Evolutionary conservation across 2,329 filamentous ascomycete genomes (phyloP).

Genomic region (Aulographum hederae): DNA sequence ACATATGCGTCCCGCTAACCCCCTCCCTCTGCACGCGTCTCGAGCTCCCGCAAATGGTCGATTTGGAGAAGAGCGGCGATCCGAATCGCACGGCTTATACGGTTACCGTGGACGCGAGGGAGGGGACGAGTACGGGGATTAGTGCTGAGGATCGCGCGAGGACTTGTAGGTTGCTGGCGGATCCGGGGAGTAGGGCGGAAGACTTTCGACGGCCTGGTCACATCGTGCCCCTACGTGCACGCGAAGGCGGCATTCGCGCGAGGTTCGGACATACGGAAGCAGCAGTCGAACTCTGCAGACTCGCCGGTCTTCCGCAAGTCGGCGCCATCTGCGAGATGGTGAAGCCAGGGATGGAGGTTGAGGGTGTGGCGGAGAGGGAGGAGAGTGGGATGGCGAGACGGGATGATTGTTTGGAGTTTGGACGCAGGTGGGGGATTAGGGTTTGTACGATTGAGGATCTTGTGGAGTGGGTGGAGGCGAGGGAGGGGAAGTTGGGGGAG

Average conservation of each 20-base stretch:
- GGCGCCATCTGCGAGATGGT: slow-evolving; percentile 86
- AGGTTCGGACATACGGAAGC: slow-evolving; percentile 85
- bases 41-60: slow-evolving; percentile 78
- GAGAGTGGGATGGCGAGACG: slow-evolving; percentile 81
- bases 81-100: slow-evolving; percentile 87
- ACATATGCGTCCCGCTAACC: slow-evolving; percentile 75
- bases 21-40: slow-evolving; percentile 50
- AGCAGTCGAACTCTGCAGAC: slow-evolving; percentile 69
- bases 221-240: slow-evolving; percentile 67
- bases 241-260: slow-evolving; percentile 62
- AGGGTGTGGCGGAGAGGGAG: slow-evolving; percentile 44
- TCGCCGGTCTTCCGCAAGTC: slow-evolving; percentile 61
- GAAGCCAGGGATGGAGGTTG: slow-evolving; percentile 59
- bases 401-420: slow-evolving; percentile 77
- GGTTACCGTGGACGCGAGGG: slow-evolving; percentile 63
- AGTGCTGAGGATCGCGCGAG: slow-evolving; percentile 72
- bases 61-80: slow-evolving; percentile 46
- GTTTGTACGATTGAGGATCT: slow-evolving; percentile 92
- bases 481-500: slow-evolving; percentile 33
- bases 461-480: slow-evolving; percentile 60
- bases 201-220: slow-evolving; percentile 74
- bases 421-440: slow-evolving; percentile 70
- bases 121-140: slow-evolving; percentile 75
- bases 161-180: slow-evolving; percentile 62
- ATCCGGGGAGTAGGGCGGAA: slow-evolving; percentile 34